Percentiles rank a stretch among this genome's conserved stretches.
These are phyloP conservation scores for Cadophora gregata DNA, from an alignment of 2,329 filamentous ascomycete genomes.

Conservation along the genomic window DNA sequence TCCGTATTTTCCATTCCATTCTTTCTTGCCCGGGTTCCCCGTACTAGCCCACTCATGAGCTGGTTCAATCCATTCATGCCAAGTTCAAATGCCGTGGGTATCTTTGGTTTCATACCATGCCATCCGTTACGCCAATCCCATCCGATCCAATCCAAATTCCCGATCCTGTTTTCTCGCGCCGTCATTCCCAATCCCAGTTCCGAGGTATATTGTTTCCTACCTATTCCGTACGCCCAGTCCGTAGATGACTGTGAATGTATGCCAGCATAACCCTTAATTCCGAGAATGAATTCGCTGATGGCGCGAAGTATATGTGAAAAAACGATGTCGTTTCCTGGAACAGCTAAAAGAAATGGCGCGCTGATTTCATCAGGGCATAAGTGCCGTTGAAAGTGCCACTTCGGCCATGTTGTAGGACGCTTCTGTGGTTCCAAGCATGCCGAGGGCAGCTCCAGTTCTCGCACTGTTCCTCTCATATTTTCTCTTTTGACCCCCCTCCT, in stretches of 20 bases:
- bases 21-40: background rate
- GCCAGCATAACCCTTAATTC: background rate
- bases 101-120: background rate
- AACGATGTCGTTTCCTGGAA: background rate
- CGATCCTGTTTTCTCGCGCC: background rate
- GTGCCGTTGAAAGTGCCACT: background rate
- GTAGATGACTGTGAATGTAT: slow-evolving; percentile 8
- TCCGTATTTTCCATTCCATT: background rate
- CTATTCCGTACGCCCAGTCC: background rate
- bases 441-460: background rate
- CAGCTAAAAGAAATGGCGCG: background rate
- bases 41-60: too few relatives aligned
- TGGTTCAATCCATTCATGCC: too few relatives aligned
- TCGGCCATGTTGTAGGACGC: background rate
- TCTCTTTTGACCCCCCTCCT: background rate
- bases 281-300: background rate
- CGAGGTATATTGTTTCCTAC: background rate
- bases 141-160: background rate
- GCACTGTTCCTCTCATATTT: too few relatives aligned
- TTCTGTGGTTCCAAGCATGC: background rate
- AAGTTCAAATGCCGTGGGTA: background rate
- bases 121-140: background rate
- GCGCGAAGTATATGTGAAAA: slow-evolving; percentile 4
- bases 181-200: background rate
- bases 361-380: background rate